phyloP scores from a whole-genome alignment of 345 rosid genomes.

The Populus deltoides region DNA sequence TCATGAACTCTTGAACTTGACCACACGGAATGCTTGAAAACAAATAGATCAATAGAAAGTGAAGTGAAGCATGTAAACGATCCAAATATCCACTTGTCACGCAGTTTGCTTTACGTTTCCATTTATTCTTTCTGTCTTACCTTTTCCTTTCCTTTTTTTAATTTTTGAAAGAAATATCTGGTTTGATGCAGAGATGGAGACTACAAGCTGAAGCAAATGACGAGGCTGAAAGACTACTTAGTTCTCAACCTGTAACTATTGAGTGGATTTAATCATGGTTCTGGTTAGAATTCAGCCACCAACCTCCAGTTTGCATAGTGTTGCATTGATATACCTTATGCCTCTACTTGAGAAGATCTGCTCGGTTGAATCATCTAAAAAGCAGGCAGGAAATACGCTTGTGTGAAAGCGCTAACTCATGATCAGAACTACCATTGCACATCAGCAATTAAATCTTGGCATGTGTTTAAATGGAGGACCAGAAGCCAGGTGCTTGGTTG shows the following conservation, averaged over 20 bases:
- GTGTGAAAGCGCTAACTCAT: background rate
- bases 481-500: background rate
- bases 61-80: background rate
- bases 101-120: background rate
- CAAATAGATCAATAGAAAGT: background rate
- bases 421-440: background rate
- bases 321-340: background rate
- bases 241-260: constrained; percentile 46
- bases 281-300: background rate
- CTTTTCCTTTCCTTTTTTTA: background rate
- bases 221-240: constrained; percentile 87
- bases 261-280: constrained; percentile 29
- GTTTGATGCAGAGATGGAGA: constrained; percentile 65
- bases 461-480: background rate
- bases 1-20: background rate
- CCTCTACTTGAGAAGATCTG: background rate
- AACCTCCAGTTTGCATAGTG: background rate
- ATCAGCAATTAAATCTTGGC: background rate
- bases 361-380: background rate
- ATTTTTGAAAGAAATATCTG: background rate
- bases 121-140: background rate
- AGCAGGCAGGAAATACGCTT: background rate
- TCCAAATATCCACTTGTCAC: background rate
- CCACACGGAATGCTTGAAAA: background rate
- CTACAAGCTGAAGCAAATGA: constrained; percentile 93